Conservation (phyloP, 345 rosid species). For the Psidium friedrichsthalianum region DNA sequence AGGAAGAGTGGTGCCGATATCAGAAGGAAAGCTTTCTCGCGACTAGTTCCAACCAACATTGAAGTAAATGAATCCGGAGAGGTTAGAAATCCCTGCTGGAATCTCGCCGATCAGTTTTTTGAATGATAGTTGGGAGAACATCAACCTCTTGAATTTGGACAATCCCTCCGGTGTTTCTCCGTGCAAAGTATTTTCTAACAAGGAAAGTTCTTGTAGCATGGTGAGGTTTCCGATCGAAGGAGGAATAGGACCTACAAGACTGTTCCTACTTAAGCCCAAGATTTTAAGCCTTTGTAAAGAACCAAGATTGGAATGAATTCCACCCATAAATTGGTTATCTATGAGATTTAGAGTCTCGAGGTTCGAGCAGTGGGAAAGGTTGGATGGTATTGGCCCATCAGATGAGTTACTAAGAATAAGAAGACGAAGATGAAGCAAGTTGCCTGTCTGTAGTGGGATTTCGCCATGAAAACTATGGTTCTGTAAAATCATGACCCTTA, state of each 20-base stretch:
- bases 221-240: too few species aligned
- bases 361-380: neutral
- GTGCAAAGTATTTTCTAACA: too few species aligned
- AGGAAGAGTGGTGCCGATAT: neutral
- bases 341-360: neutral
- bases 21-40: accelerated
- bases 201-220: too few species aligned
- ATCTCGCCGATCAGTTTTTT: neutral
- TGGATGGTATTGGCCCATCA: neutral
- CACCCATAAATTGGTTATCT: neutral
- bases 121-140: accelerated
- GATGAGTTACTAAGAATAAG: neutral
- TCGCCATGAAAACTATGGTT: neutral
- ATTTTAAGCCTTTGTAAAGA: too few species aligned
- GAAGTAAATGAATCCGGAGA: accelerated
- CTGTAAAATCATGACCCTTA: neutral
- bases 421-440: neutral
- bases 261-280: too few species aligned
- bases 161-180: neutral
- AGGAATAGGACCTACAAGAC: too few species aligned
- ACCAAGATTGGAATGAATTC: too few species aligned
- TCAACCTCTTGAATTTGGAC: neutral
- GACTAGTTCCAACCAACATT: accelerated
- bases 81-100: neutral
- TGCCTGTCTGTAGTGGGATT: neutral